These are phyloP conservation scores for Bjerkandera adusta DNA, from an alignment of 1,284 basidiomycete species.

Conservation along the genomic window DNA sequence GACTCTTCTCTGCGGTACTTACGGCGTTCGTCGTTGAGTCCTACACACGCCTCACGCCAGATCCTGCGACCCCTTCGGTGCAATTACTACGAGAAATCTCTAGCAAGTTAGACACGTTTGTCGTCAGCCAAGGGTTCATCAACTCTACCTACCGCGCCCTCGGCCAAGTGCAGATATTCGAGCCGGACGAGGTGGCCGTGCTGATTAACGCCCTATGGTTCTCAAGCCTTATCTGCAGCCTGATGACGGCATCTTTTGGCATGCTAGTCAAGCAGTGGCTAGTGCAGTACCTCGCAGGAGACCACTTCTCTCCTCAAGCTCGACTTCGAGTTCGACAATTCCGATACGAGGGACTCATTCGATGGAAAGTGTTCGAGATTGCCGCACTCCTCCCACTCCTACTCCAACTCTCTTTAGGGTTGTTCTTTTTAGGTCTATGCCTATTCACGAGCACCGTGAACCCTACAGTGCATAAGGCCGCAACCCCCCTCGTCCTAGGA, in stretches of 20 bases:
- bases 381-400: slow-evolving; percentile 9
- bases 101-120: slow-evolving; percentile 3
- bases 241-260: slow-evolving; percentile 9
- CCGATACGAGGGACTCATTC: slow-evolving; percentile 2
- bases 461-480: background rate
- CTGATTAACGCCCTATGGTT: slow-evolving; percentile 14
- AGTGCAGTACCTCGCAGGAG: slow-evolving; percentile 8
- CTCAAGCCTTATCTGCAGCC: slow-evolving; percentile 9
- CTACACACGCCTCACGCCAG: slow-evolving; percentile 5
- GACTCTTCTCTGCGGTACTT: slow-evolving; percentile 13
- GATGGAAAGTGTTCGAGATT: slow-evolving; percentile 9
- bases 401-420: slow-evolving; percentile 5
- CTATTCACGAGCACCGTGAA: slow-evolving; percentile 8
- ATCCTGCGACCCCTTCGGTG: background rate
- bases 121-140: slow-evolving; percentile 4
- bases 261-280: slow-evolving; percentile 13
- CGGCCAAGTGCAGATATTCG: background rate
- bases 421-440: slow-evolving; percentile 8
- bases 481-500: slow-evolving; percentile 2
- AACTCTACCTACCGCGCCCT: slow-evolving; percentile 4
- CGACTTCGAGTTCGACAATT: slow-evolving; percentile 11
- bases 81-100: slow-evolving; percentile 6
- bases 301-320: slow-evolving; percentile 7
- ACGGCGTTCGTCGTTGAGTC: slow-evolving; percentile 12
- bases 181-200: slow-evolving; percentile 1